Conservation (phyloP, 208 protist species). For the Balamuthia mandrillaris region DNA sequence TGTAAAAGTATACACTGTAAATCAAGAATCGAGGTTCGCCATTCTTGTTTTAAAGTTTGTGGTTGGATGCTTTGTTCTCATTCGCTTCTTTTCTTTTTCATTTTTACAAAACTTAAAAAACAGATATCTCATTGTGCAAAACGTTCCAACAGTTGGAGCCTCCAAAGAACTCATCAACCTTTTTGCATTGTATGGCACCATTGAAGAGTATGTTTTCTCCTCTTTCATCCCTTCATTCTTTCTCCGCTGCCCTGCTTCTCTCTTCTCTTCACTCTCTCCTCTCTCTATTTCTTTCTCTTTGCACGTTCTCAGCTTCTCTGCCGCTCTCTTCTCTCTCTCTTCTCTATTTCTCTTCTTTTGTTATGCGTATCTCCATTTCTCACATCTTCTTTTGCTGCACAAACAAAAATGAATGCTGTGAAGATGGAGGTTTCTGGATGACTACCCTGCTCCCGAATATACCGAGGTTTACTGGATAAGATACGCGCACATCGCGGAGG, state of each 20-base stretch:
- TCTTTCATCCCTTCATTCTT: background rate
- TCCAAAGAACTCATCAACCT: background rate
- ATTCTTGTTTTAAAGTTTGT: background rate
- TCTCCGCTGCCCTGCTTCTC: too few relatives aligned
- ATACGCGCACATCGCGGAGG: background rate
- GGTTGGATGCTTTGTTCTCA: background rate
- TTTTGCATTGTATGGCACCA: background rate
- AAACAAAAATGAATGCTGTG: background rate
- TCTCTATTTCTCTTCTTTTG: too few relatives aligned
- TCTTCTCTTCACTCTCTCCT: too few relatives aligned
- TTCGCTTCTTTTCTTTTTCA: background rate
- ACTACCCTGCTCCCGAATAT: background rate
- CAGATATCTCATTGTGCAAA: constrained; percentile 15
- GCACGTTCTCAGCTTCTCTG: too few relatives aligned
- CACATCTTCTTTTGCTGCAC: too few relatives aligned
- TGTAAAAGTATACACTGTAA: background rate
- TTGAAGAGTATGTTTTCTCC: constrained; percentile 3
- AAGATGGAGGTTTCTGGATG: background rate
- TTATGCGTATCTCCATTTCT: too few relatives aligned
- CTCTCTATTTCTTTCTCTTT: too few relatives aligned
- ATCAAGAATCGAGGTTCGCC: background rate
- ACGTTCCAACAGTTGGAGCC: background rate
- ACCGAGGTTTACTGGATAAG: background rate
- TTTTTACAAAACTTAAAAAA: background rate
- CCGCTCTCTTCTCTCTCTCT: background rate